phyloP scores from a whole-genome alignment of 1,284 basidiomycete species.

The Uromyces viciae-fabae region DNA sequence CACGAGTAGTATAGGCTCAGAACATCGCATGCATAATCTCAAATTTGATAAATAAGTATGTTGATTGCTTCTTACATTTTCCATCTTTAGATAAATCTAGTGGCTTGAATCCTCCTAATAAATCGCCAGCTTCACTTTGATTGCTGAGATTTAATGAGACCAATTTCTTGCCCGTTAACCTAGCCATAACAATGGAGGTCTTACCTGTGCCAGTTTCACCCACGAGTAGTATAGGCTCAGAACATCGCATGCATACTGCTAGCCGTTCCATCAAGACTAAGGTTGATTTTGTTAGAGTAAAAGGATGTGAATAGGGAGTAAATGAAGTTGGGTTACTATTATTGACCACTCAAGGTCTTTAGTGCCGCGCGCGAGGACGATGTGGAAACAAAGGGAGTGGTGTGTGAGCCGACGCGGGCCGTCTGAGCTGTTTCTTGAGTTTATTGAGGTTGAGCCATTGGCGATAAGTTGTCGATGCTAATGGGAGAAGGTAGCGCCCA shows the following conservation, averaged over 20 bases:
- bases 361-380: conserved; percentile 33
- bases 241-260: conserved; percentile 67
- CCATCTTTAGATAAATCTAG: conserved; percentile 63
- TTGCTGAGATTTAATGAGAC: conserved; percentile 90
- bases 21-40: conserved; percentile 64
- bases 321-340: conserved; percentile 38
- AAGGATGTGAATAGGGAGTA: conserved; percentile 60
- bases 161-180: conserved; percentile 71
- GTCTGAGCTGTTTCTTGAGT: neutral
- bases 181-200: conserved; percentile 83
- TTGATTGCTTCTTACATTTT: conserved; percentile 47
- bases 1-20: conserved; percentile 84
- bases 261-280: conserved; percentile 76
- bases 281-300: conserved; percentile 85
- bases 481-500: conserved; percentile 2
- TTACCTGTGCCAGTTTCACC: conserved; percentile 99
- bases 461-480: neutral
- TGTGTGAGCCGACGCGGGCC: neutral
- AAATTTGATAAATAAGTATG: no score
- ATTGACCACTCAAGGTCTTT: conserved; percentile 34
- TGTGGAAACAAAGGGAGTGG: conserved; percentile 22
- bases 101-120: conserved; percentile 93
- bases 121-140: conserved; percentile 91
- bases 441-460: neutral
- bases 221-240: conserved; percentile 84